phyloP scores from a whole-genome alignment of 2,329 filamentous ascomycete species.

The Pseudomassariella vexata region DNA sequence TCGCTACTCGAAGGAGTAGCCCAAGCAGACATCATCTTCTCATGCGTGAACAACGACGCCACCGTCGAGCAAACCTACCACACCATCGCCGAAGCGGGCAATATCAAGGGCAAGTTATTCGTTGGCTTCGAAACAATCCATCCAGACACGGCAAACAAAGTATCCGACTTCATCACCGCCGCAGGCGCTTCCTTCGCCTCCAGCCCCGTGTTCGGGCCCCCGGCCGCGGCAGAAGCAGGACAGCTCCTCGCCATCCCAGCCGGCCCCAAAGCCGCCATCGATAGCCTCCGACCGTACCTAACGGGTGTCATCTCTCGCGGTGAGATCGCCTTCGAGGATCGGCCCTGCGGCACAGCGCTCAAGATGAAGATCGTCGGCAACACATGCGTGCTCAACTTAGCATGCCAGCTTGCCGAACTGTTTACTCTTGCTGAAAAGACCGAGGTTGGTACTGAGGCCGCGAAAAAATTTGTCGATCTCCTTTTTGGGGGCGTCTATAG shows the following conservation, averaged over 20 bases:
- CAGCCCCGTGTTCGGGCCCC: conserved; percentile 60
- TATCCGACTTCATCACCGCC: conserved; percentile 51
- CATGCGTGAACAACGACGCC: conserved; percentile 72
- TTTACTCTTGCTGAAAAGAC: conserved; percentile 75
- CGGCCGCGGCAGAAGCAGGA: conserved; percentile 59
- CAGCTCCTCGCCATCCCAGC: conserved; percentile 62
- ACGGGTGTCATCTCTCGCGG: conserved; percentile 61
- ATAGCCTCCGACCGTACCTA: conserved; percentile 59
- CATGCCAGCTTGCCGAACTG: conserved; percentile 72
- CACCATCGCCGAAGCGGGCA: conserved; percentile 42
- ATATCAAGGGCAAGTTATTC: conserved; percentile 68
- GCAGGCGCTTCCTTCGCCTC: conserved; percentile 71
- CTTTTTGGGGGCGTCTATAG: conserved; percentile 73
- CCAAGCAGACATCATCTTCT: conserved; percentile 73
- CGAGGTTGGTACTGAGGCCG: conserved; percentile 63
- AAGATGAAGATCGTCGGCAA: conserved; percentile 81
- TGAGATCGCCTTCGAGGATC: conserved; percentile 39
- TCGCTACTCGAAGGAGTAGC: conserved; percentile 60
- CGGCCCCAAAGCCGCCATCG: conserved; percentile 48
- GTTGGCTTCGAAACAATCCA: conserved; percentile 86
- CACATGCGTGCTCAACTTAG: conserved; percentile 78
- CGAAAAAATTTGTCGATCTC: conserved; percentile 66
- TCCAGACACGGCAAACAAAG: conserved; percentile 67
- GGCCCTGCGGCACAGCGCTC: conserved; percentile 46
- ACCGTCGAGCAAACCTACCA: conserved; percentile 61